A percentile compares a stretch with the other conserved stretches of the same genome.
These are phyloP conservation scores for Alternaria gansuensis DNA, from an alignment of 2,329 filamentous ascomycete species.

Conservation along the genomic window DNA sequence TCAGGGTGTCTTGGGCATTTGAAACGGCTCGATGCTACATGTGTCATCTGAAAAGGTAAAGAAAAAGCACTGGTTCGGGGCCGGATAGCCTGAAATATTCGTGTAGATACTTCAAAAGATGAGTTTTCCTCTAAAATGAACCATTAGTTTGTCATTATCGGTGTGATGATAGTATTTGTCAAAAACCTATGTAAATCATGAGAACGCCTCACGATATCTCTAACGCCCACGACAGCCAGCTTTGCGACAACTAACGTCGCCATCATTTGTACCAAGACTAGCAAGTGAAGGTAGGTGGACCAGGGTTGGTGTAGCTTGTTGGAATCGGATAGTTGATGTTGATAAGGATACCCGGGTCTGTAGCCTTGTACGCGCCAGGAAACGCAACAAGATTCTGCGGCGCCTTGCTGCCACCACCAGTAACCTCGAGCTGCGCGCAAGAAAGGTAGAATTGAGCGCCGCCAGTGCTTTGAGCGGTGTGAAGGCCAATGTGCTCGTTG, in stretches of 20 bases:
- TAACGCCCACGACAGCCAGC: background rate
- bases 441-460: conserved; percentile 59
- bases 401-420: conserved; percentile 47
- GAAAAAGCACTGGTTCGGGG: background rate
- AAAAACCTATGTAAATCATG: background rate
- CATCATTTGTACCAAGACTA: background rate
- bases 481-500: conserved; percentile 59
- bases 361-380: conserved; percentile 49
- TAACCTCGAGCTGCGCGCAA: conserved; percentile 57
- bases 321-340: conserved; percentile 42
- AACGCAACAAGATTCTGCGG: conserved; percentile 53
- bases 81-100: background rate
- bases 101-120: background rate
- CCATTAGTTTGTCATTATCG: background rate
- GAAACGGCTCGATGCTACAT: background rate
- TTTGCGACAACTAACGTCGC: background rate
- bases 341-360: conserved; percentile 43
- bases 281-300: conserved; percentile 15
- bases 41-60: background rate
- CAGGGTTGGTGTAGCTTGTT: conserved; percentile 18
- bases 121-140: accelerated
- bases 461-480: conserved; percentile 46
- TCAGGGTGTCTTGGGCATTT: background rate
- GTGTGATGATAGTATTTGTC: background rate
- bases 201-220: background rate